Conservation (phyloP, 179 eudicot genomes). For the Carnegiea gigantea region DNA sequence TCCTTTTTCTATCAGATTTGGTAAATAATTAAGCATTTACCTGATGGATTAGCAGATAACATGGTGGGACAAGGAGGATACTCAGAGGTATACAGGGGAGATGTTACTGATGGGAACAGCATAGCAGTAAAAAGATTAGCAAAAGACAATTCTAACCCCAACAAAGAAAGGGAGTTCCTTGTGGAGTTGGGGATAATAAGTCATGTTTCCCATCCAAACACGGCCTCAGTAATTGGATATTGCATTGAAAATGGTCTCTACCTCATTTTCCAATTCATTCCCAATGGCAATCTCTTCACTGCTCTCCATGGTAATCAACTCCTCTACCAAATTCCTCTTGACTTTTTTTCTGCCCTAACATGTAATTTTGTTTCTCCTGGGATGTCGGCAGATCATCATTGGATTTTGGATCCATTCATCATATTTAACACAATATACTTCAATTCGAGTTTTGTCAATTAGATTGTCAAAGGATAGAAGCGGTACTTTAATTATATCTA, state of each 20-base stretch:
- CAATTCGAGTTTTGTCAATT: too few species aligned
- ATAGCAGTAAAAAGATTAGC: constrained; percentile 81
- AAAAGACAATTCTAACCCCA: constrained; percentile 45
- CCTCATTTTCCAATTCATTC: constrained; percentile 66
- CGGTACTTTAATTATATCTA: too few species aligned
- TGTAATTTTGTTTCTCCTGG: background rate
- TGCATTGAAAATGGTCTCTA: constrained; percentile 80
- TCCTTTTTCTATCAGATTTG: background rate
- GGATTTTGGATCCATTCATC: too few species aligned
- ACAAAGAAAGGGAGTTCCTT: constrained; percentile 81
- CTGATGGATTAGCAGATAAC: constrained; percentile 45
- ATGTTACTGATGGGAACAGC: constrained; percentile 42
- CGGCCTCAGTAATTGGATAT: constrained; percentile 62
- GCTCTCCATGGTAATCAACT: constrained; percentile 64
- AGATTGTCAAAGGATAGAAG: too few species aligned
- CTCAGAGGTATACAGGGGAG: constrained; percentile 86
- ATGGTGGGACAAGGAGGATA: constrained; percentile 90
- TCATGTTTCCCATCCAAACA: constrained; percentile 84
- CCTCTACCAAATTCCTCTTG: background rate
- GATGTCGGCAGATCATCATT: too few species aligned
- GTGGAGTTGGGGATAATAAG: constrained; percentile 72
- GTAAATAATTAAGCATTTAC: background rate
- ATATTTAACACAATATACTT: too few species aligned
- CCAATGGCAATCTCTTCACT: constrained; percentile 65
- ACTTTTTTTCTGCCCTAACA: background rate